Evolutionary conservation across 2,329 filamentous ascomycete species (phyloP).

Genomic region (Aureobasidium leucospermi): DNA sequence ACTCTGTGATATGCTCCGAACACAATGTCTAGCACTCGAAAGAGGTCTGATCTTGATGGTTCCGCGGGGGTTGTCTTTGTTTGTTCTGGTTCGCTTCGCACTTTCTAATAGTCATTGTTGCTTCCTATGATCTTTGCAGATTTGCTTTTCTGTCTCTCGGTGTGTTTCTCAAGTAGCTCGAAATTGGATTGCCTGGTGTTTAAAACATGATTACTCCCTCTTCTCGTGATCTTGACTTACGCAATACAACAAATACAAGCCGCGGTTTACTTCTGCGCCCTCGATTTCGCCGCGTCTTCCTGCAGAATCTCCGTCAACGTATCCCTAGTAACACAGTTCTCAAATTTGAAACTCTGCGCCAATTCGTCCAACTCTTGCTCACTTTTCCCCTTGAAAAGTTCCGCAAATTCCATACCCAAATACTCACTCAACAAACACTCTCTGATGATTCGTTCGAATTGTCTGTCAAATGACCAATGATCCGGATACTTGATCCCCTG

Average conservation of each 20-base stretch:
- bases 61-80: no score
- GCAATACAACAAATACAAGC: neutral
- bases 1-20: no score
- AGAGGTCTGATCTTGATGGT: no score
- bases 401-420: conserved; percentile 47
- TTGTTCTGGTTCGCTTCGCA: no score
- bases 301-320: conserved; percentile 46
- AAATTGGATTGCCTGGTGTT: no score
- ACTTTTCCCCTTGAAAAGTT: conserved; percentile 46
- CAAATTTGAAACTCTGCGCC: conserved; percentile 47
- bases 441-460: conserved; percentile 15
- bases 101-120: no score
- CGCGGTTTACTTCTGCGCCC: conserved; percentile 7
- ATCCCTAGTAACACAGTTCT: conserved; percentile 46
- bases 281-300: conserved; percentile 30
- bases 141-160: no score
- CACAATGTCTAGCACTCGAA: no score
- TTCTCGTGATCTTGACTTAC: no score
- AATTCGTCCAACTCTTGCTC: conserved; percentile 49
- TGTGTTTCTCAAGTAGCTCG: no score
- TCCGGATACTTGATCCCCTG: conserved; percentile 16
- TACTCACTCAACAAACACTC: conserved; percentile 17
- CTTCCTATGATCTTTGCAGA: no score
- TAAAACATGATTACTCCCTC: no score
- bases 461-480: conserved; percentile 16